Evolutionary conservation across 257 asterid genomes (phyloP), one percentile per base, ranked within the genome.

Genomic region (Scutellaria barbata): DNA sequence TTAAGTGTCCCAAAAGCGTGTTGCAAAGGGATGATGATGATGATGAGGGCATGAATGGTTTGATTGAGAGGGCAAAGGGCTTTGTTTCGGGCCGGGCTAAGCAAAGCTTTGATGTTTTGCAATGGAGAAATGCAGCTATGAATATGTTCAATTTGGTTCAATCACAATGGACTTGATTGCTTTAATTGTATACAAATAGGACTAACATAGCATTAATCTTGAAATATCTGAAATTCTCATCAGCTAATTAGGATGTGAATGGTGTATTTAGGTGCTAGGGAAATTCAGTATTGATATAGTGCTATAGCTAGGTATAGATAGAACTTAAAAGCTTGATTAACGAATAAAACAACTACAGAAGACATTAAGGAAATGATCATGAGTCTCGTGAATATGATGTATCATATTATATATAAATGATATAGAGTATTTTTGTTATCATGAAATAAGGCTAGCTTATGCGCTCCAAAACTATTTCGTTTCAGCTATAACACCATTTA

Each of bases 131-230:
- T 68, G 85, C 72, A 52, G 88, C 81, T 4, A 7, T 79, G 1
- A 63, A 73, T 66, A 67, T 86, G 85, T 61, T 82, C 17, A 77
- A 71, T 37, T 59, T 82, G 74, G 84, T 84, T 72, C 84, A 72
- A 39, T 82, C 84, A 52, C 86, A 81, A 42, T 69, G 84, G 78
- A 75, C 72, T 16, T 81, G 82, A 41, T 41, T 11, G 1, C 7
- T 6, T 60, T 9, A 8, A 10, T 10, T 45, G 11, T 9, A 18
- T 5, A 47, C 20, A 51, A 8, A 14, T 5, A 50, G 10, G 5
- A 7, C 35, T 52, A 50, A 13, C 20, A 51, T 51, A 16, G 39
- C 1, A 17, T 18, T 52, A 52, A 8, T 16, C 56, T 51, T 50
- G 22, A 20, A 50, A n/a, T 50, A 30, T 30, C 35, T 30, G 35